phyloP scores from a whole-genome alignment of 73 alveolate species.

The Stentor coeruleus region DNA sequence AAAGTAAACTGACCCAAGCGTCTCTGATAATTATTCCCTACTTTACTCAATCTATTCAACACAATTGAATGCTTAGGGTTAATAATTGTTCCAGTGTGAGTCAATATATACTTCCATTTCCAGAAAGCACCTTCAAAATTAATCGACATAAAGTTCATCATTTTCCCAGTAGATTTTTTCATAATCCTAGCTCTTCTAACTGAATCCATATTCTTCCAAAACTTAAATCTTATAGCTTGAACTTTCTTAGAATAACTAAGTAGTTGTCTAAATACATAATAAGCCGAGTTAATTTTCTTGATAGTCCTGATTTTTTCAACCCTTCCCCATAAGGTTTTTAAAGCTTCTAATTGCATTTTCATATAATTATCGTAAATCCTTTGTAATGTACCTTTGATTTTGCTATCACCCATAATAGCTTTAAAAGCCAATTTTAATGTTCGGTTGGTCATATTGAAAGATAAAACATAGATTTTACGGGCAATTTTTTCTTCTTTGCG shows the following conservation, averaged over 20 bases:
- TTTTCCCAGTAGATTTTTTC: background rate
- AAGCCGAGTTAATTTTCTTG: background rate
- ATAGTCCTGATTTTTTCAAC: background rate
- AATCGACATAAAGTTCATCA: background rate
- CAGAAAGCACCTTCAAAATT: background rate
- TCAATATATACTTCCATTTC: constrained; percentile 18
- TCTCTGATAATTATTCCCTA: background rate
- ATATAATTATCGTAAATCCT: background rate
- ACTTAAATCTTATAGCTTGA: background rate
- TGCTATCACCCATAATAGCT: background rate
- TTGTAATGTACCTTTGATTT: background rate
- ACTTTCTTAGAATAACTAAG: background rate
- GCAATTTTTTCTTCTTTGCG: background rate
- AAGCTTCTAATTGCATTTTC: background rate
- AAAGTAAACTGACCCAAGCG: background rate
- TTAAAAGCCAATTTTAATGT: background rate
- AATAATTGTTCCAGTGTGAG: background rate
- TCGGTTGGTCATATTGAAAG: background rate
- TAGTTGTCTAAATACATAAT: background rate
- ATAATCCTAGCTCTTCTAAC: background rate
- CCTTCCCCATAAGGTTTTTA: background rate
- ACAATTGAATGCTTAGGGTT: background rate
- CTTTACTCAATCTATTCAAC: background rate
- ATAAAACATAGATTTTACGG: background rate
- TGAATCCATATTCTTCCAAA: background rate